Evolutionary conservation across 2,329 filamentous ascomycete species (phyloP), one percentile per base, ranked within the genome.

Genomic region (Cercospora sojina): DNA sequence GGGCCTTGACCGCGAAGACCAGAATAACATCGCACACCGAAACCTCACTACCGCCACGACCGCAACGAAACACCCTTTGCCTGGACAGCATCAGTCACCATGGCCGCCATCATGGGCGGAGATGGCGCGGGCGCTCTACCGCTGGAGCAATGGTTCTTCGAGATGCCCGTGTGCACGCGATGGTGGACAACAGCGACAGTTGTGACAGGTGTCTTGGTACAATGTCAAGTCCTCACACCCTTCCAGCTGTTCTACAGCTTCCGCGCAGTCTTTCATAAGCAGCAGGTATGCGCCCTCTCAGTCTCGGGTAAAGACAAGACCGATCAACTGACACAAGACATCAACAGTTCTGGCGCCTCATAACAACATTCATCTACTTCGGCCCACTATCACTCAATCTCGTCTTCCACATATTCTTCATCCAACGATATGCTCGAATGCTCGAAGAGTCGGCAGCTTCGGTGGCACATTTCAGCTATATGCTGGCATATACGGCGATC

Each of bases 201-300:
- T 49, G 83, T 92, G 65, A 95, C 91, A 10, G 96, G 93, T 72
- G 88, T 93, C 16, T 82, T 98, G 73, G 93, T 98, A 5, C 95
- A 98, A 80, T 98, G 93, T 80, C 89, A 96, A 75, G 89, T 98
- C 78, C 83, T 98, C 70, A 95, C 91, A 13, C 92, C 93, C 8
- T 97, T 96, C 76, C 93, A 98, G 81, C 87, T 99, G 29, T 99
- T 98, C 82, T 98, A 97, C 83, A 97, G 93, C 82, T 95, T 94
- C 75, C 88, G 92, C 59, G 89, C 93, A 7, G 95, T 98, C 65
- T 97, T 96, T 77, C 83, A 90, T 70, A 97, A 96, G 81, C 91
- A 90, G 70, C 93, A 98, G 87, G 93, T 96, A 80, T 69, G 87
- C 76, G 8, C n/a, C 23, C 13, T 51, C 25, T 20, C 5, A 13